These are phyloP conservation scores for Wolfiporia cocos DNA, from an alignment of 1,284 basidiomycete species.

Conservation along the genomic window DNA sequence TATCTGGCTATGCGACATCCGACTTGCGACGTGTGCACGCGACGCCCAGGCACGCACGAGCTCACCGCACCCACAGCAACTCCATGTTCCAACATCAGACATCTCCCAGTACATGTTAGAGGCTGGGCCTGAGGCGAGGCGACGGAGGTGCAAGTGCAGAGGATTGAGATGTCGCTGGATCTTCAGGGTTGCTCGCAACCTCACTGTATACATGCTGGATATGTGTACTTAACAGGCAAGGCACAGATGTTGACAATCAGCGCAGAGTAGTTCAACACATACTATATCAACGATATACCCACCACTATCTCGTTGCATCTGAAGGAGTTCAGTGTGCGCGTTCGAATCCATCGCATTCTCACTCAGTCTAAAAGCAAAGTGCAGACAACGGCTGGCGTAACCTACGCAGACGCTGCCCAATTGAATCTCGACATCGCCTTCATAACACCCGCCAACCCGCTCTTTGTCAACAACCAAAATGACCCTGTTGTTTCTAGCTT, in stretches of 20 bases:
- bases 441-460: slow-evolving; percentile 61
- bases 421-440: slow-evolving; percentile 64
- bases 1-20: too few relatives aligned
- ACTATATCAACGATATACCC: slow-evolving; percentile 20
- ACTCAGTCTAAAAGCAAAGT: slow-evolving; percentile 1
- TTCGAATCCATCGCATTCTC: slow-evolving; percentile 1
- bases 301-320: slow-evolving; percentile 69
- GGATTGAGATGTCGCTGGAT: slow-evolving; percentile 59
- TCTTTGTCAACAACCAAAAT: slow-evolving; percentile 68
- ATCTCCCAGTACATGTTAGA: slow-evolving; percentile 60
- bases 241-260: slow-evolving; percentile 66
- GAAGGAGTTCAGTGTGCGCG: slow-evolving; percentile 70
- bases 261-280: slow-evolving; percentile 71
- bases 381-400: slow-evolving; percentile 71
- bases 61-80: too few relatives aligned
- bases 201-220: not conserved
- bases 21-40: too few relatives aligned
- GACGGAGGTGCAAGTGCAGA: slow-evolving; percentile 60
- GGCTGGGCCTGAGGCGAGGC: slow-evolving; percentile 67
- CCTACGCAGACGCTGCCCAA: slow-evolving; percentile 66
- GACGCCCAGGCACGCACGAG: too few relatives aligned
- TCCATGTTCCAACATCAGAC: too few relatives aligned
- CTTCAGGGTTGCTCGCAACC: slow-evolving; percentile 43
- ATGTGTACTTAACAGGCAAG: slow-evolving; percentile 35
- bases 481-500: slow-evolving; percentile 60